Evolutionary conservation across 2,329 filamentous ascomycete genomes (phyloP).

Genomic region (Clarireedia hainanense): DNA sequence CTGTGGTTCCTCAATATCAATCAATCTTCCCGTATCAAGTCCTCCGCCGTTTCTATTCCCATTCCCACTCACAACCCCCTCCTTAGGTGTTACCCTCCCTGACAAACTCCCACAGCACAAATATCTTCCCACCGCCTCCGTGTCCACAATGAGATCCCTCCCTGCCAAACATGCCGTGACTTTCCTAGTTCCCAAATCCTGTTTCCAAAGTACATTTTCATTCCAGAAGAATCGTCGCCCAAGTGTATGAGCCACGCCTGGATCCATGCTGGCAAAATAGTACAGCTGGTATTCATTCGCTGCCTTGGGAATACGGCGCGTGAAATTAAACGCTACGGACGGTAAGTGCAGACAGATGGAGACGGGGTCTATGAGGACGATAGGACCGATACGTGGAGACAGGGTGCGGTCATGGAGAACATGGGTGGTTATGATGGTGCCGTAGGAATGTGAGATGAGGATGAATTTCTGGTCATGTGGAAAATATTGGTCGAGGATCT

Average conservation of each 20-base stretch:
- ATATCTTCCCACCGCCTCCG: conserved; percentile 44
- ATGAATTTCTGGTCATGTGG: conserved; percentile 40
- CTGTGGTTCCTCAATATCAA: not conserved
- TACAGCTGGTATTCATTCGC: conserved; percentile 53
- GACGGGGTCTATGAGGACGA: conserved; percentile 52
- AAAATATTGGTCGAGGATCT: conserved; percentile 43
- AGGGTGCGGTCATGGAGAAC: conserved; percentile 39
- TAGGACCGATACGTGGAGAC: conserved; percentile 37
- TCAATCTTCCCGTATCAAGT: not conserved
- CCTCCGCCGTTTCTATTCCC: conserved; percentile 4
- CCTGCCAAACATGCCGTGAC: conserved; percentile 43
- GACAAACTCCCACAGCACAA: conserved; percentile 29
- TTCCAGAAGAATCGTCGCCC: conserved; percentile 53
- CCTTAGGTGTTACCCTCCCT: conserved; percentile 8
- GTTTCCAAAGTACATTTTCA: conserved; percentile 53
- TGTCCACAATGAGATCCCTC: conserved; percentile 47
- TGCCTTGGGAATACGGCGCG: conserved; percentile 33
- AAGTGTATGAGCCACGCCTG: conserved; percentile 49
- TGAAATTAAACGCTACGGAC: conserved; percentile 57
- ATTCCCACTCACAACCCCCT: conserved; percentile 15
- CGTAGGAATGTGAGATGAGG: conserved; percentile 45
- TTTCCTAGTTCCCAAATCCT: conserved; percentile 37
- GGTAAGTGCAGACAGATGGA: conserved; percentile 52
- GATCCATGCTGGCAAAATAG: conserved; percentile 53
- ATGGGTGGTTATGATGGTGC: conserved; percentile 47